These are phyloP conservation scores for Colletotrichum horii DNA, from an alignment of 2,329 filamentous ascomycete genomes.

Conservation along the genomic window DNA sequence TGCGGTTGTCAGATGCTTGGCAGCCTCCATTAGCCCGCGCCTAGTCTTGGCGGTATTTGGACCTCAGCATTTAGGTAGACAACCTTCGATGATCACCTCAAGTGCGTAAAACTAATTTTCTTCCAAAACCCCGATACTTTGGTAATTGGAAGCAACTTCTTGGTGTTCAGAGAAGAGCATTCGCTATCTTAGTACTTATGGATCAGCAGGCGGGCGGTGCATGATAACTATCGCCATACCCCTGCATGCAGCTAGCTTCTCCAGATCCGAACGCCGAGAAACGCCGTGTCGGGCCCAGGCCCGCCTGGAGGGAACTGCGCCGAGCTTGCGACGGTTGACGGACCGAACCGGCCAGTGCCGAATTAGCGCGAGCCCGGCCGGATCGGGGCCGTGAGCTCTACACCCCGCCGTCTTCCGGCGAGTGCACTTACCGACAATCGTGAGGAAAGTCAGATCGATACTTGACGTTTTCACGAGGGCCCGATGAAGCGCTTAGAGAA, in stretches of 20 bases:
- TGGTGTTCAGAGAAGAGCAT: background rate
- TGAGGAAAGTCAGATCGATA: background rate
- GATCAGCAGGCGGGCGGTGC: background rate
- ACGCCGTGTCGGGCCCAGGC: background rate
- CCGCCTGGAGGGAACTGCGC: background rate
- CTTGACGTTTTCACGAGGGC: background rate
- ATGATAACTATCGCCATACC: background rate
- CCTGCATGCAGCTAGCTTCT: background rate
- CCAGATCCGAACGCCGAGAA: background rate
- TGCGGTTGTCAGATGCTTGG: background rate
- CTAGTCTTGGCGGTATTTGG: background rate
- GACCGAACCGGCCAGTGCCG: background rate
- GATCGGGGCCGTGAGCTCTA: background rate
- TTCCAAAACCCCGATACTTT: fast-evolving
- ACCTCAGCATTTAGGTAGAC: background rate
- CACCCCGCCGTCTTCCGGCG: background rate
- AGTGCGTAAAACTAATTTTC: background rate
- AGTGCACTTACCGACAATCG: background rate
- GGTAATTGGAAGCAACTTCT: background rate
- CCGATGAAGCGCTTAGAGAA: background rate
- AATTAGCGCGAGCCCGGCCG: background rate
- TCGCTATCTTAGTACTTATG: background rate
- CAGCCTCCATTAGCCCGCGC: background rate
- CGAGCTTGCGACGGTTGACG: background rate
- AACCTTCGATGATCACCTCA: background rate